These are phyloP conservation scores for Aspergillus neoniger DNA, from an alignment of 2,329 filamentous ascomycete genomes.

Conservation along the genomic window DNA sequence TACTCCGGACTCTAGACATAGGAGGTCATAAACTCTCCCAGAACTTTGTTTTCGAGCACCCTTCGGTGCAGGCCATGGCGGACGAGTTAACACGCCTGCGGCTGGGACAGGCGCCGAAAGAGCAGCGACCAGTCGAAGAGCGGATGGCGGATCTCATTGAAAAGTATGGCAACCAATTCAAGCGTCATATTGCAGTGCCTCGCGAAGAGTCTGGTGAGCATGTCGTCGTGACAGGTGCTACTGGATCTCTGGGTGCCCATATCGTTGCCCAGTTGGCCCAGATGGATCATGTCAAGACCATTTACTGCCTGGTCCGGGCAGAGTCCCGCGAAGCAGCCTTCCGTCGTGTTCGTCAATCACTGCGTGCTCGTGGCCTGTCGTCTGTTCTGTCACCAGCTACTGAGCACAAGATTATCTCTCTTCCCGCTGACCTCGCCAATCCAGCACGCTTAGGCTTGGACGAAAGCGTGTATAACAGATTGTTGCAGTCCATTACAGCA, in stretches of 20 bases:
- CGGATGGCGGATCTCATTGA: conserved; percentile 44
- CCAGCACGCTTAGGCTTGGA: conserved; percentile 49
- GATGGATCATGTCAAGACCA: conserved; percentile 25
- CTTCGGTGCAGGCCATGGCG: conserved; percentile 22
- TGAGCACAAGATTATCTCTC: conserved; percentile 46
- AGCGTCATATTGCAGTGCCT: not conserved
- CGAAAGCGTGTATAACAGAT: conserved; percentile 39
- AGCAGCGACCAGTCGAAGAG: conserved; percentile 35
- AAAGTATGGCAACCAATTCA: conserved; percentile 42
- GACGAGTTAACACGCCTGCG: conserved; percentile 4
- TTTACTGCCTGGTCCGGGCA: conserved; percentile 62
- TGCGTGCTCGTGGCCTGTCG: conserved; percentile 31
- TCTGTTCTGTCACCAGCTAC: conserved; percentile 14
- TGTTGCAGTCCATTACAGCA: conserved; percentile 48
- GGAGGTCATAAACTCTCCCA: not conserved
- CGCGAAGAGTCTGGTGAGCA: not conserved
- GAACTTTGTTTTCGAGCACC: conserved; percentile 20
- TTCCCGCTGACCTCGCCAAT: conserved; percentile 52
- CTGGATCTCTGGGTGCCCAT: conserved; percentile 66
- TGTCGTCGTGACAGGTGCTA: conserved; percentile 54
- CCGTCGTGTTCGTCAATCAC: conserved; percentile 48
- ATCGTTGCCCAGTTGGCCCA: conserved; percentile 53
- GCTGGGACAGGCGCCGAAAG: not conserved
- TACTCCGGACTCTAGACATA: conserved; percentile 14
- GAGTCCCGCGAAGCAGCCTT: conserved; percentile 25